Percentiles rank a stretch among this genome's conserved stretches.
Evolutionary conservation across 1,284 basidiomycete species (phyloP).

Genomic region (Apiotrichum brassicae): DNA sequence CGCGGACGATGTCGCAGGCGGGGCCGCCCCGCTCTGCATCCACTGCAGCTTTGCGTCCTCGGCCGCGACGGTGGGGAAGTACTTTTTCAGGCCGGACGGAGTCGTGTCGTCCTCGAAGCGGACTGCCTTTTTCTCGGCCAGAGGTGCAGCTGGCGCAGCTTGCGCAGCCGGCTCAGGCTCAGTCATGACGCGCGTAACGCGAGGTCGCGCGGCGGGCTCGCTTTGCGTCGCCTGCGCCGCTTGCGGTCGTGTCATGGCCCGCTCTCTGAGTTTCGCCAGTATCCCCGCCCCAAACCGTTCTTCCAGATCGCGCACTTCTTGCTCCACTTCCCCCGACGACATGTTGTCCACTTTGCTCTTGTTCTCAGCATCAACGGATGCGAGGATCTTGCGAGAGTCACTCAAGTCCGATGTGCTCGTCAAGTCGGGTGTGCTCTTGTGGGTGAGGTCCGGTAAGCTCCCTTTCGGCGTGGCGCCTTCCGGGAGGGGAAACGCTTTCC

Average conservation of each 20-base stretch:
- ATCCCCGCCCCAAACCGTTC: constrained; percentile 61
- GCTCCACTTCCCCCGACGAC: constrained; percentile 55
- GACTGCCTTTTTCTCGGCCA: constrained; percentile 2
- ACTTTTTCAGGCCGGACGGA: constrained; percentile 67
- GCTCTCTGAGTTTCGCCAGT: constrained; percentile 56
- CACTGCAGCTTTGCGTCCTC: constrained; percentile 69
- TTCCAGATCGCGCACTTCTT: constrained; percentile 58
- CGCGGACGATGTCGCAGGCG: constrained; percentile 11
- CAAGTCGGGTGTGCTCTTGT: constrained; percentile 7
- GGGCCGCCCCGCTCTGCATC: constrained; percentile 51
- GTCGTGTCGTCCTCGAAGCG: constrained; percentile 55
- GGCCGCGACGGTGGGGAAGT: constrained; percentile 63
- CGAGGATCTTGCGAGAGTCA: background rate
- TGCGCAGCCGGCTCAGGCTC: background rate
- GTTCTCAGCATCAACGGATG: constrained; percentile 25
- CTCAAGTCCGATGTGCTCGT: background rate
- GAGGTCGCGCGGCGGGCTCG: background rate
- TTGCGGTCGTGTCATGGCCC: no score
- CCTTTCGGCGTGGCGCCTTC: constrained; percentile 2
- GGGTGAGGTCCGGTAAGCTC: background rate
- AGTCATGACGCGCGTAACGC: background rate
- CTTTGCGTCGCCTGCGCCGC: constrained; percentile 37
- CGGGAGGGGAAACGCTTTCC: background rate
- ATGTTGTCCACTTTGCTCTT: constrained; percentile 54
- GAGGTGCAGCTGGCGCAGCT: background rate